These are phyloP conservation scores for Phoenix dactylifera DNA, from an alignment of 176 grass and related monocot species.

Conservation along the genomic window DNA sequence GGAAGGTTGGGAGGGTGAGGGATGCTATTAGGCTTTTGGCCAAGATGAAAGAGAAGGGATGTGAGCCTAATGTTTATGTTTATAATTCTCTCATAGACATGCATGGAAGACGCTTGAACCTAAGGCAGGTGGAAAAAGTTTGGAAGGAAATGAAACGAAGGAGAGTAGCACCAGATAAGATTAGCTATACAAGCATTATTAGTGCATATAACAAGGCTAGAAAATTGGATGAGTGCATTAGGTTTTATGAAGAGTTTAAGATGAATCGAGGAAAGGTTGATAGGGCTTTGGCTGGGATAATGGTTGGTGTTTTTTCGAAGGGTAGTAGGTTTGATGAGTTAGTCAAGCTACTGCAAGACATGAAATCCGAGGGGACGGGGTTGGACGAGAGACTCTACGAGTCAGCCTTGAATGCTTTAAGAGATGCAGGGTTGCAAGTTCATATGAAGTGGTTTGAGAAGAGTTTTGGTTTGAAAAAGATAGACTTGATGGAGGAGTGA, in stretches of 20 bases:
- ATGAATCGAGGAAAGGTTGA: too few species aligned
- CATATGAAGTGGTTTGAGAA: too few species aligned
- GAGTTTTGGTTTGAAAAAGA: conserved; percentile 35
- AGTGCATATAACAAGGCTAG: conserved; percentile 57
- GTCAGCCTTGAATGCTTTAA: too few species aligned
- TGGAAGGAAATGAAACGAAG: conserved; percentile 83
- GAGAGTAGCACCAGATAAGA: conserved; percentile 42
- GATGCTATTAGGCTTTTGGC: conserved; percentile 69
- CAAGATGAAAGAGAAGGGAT: conserved; percentile 86
- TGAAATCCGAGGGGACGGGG: too few species aligned
- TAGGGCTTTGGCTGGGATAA: neutral
- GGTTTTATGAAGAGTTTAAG: conserved; percentile 60
- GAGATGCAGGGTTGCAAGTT: too few species aligned
- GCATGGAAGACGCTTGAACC: conserved; percentile 45
- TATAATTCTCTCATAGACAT: conserved; percentile 97
- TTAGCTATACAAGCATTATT: conserved; percentile 76
- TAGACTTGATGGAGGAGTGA: neutral
- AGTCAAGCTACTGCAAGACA: too few species aligned
- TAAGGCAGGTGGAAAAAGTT: conserved; percentile 77
- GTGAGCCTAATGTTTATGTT: conserved; percentile 64
- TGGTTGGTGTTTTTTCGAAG: too few species aligned
- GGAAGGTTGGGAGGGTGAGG: conserved; percentile 49
- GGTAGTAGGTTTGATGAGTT: too few species aligned
- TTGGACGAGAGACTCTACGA: too few species aligned
- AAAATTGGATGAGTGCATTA: conserved; percentile 53